A percentile compares a stretch with the other conserved stretches of the same genome.
These are phyloP conservation scores for Botryotinia calthae DNA, from an alignment of 2,329 filamentous ascomycete genomes.

Conservation along the genomic window DNA sequence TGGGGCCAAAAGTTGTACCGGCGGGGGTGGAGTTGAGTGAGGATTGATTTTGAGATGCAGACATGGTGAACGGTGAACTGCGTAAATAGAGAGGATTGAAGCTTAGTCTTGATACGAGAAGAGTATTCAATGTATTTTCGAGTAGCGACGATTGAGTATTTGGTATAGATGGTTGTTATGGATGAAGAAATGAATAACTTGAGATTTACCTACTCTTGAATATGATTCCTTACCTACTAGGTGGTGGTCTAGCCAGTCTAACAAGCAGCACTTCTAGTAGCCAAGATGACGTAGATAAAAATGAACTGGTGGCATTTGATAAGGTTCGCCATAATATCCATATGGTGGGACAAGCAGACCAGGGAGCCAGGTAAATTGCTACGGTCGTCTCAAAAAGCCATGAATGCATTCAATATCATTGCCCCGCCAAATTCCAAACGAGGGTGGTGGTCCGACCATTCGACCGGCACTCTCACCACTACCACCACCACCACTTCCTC, in stretches of 20 bases:
- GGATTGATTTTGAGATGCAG: conserved; percentile 36
- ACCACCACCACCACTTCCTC: background rate
- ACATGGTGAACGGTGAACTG: conserved; percentile 30
- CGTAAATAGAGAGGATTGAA: conserved; percentile 7
- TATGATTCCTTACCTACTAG: background rate
- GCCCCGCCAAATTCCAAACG: background rate
- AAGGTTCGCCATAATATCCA: background rate
- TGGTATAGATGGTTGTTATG: background rate
- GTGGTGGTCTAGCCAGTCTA: background rate
- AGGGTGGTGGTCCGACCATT: background rate
- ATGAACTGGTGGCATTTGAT: background rate
- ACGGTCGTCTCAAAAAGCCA: conserved; percentile 1
- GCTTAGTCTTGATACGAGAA: background rate
- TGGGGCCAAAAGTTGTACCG: conserved; percentile 32
- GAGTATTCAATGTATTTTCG: background rate
- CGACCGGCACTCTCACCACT: background rate
- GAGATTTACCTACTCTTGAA: background rate
- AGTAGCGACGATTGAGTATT: background rate
- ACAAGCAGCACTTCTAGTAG: background rate
- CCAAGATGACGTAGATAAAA: conserved; percentile 12
- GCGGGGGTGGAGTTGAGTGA: conserved; percentile 27
- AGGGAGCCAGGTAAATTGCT: background rate
- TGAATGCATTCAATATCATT: conserved; percentile 17
- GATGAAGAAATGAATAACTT: background rate
- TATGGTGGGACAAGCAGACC: background rate